Percentiles rank a stretch among this genome's conserved stretches.
phyloP scores from a whole-genome alignment of 2,329 filamentous ascomycete genomes.

The Neoscytalidium dimidiatum region DNA sequence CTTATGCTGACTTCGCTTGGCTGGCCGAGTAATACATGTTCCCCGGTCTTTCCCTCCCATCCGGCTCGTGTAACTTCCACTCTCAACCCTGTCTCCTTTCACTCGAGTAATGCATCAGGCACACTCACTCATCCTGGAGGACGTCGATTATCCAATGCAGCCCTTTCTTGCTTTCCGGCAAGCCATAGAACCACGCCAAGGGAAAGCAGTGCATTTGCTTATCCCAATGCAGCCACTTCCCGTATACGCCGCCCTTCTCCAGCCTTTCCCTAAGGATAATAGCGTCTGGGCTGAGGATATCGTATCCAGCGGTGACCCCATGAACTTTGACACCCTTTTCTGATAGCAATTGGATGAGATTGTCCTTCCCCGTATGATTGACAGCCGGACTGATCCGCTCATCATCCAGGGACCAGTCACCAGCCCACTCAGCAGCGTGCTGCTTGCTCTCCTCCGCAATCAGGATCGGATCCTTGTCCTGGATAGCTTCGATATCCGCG shows the following conservation, averaged over 20 bases:
- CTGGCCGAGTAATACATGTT: background rate
- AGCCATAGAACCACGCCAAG: conserved; percentile 50
- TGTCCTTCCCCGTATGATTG: conserved; percentile 29
- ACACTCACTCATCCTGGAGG: conserved; percentile 21
- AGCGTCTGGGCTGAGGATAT: conserved; percentile 57
- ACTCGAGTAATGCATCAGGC: background rate
- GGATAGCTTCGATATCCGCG: conserved; percentile 43
- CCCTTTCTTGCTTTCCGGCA: conserved; percentile 50
- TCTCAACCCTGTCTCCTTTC: too few relatives aligned
- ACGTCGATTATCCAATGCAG: conserved; percentile 49
- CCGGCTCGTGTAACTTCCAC: too few relatives aligned
- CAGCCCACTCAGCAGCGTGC: conserved; percentile 47
- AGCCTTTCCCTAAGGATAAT: conserved; percentile 51
- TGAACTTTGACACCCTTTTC: conserved; percentile 50
- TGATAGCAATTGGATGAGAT: conserved; percentile 41
- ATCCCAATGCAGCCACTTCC: conserved; percentile 61
- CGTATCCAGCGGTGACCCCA: conserved; percentile 54
- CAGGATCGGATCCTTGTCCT: conserved; percentile 50
- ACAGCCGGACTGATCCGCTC: conserved; percentile 51
- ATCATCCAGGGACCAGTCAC: conserved; percentile 45
- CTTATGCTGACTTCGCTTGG: background rate
- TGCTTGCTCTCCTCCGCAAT: conserved; percentile 43
- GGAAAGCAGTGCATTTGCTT: conserved; percentile 64
- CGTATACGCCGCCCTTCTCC: conserved; percentile 45
- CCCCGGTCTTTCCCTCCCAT: background rate